Evolutionary conservation across 768 basidiomycete genomes (phyloP).

Genomic region (Mycena polygramma): DNA sequence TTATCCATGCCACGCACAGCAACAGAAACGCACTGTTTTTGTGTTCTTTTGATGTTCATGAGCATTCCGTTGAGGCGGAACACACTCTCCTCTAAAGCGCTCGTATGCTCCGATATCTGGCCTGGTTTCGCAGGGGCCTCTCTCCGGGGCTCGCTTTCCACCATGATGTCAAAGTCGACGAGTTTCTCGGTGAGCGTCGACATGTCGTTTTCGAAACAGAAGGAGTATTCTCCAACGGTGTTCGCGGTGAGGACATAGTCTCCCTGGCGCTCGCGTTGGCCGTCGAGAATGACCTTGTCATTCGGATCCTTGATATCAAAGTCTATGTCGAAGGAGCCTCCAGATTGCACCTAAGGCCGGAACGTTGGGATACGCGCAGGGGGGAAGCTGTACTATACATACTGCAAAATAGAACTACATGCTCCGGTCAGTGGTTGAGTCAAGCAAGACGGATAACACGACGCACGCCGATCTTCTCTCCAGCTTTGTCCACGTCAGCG

Average conservation of each 20-base stretch:
- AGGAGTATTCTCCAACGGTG: conserved; percentile 89
- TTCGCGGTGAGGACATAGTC: conserved; percentile 98
- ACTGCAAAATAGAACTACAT: conserved; percentile 97
- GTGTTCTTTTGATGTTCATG: conserved; percentile 90
- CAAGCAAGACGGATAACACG: conserved; percentile 8
- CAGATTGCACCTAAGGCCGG: conserved; percentile 85
- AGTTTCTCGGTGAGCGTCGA: conserved; percentile 94
- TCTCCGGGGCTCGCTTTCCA: conserved; percentile 94
- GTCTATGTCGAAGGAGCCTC: conserved; percentile 96
- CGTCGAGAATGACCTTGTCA: conserved; percentile 89
- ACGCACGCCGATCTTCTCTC: conserved; percentile 91
- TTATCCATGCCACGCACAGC: background rate
- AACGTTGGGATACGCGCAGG: conserved; percentile 7
- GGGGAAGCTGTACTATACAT: conserved; percentile 46
- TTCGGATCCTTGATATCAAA: conserved; percentile 93
- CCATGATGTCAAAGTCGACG: conserved; percentile 97
- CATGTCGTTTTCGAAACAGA: conserved; percentile 99
- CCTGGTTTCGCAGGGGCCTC: conserved; percentile 90
- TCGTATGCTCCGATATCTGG: conserved; percentile 93
- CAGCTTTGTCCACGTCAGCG: conserved; percentile 95
- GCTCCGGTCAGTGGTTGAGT: conserved; percentile 31
- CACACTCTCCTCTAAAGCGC: conserved; percentile 93
- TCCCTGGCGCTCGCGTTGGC: conserved; percentile 90
- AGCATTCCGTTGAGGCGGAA: conserved; percentile 91
- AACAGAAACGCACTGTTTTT: conserved; percentile 85